Percentiles rank a stretch among this genome's conserved stretches.
phyloP scores from a whole-genome alignment of 208 protist genomes.

The Angomonas deanei region DNA sequence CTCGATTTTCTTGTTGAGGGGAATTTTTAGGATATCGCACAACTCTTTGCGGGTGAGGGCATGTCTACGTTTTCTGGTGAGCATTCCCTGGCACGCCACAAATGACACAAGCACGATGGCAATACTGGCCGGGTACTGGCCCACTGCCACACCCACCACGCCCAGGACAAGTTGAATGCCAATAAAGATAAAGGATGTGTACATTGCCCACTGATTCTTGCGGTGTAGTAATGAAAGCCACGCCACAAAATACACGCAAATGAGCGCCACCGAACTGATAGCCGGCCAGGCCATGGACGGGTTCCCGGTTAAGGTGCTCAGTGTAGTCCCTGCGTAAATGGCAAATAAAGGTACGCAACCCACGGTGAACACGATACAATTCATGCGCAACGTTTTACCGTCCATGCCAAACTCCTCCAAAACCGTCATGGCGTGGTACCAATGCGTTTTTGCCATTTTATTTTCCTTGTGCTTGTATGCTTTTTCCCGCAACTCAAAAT shows the following conservation, averaged over 20 bases:
- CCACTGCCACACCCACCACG: conserved; percentile 37
- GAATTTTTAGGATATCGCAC: conserved; percentile 26
- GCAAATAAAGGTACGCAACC: conserved; percentile 71
- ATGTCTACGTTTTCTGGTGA: conserved; percentile 74
- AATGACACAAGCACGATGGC: conserved; percentile 53
- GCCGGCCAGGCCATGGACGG: conserved; percentile 57
- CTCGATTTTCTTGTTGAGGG: conserved; percentile 26
- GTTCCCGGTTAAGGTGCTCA: conserved; percentile 43
- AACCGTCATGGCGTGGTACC: conserved; percentile 76
- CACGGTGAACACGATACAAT: conserved; percentile 72
- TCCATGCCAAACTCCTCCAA: conserved; percentile 88
- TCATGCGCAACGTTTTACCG: conserved; percentile 54
- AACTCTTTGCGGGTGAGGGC: conserved; percentile 34
- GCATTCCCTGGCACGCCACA: conserved; percentile 58
- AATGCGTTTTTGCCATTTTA: conserved; percentile 66
- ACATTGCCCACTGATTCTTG: conserved; percentile 67
- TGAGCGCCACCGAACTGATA: conserved; percentile 47
- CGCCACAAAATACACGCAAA: conserved; percentile 55
- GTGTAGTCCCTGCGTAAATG: conserved; percentile 48
- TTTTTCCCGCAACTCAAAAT: conserved; percentile 54
- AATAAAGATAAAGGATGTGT: conserved; percentile 48
- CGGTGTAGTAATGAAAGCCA: conserved; percentile 65
- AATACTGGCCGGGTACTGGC: conserved; percentile 16
- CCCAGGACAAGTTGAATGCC: conserved; percentile 43
- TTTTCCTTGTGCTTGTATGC: conserved; percentile 33